Percentiles rank a stretch among this genome's conserved stretches.
These are phyloP conservation scores for Jackrogersella multiformis DNA, from an alignment of 495 filamentous ascomycete genomes.

Conservation along the genomic window DNA sequence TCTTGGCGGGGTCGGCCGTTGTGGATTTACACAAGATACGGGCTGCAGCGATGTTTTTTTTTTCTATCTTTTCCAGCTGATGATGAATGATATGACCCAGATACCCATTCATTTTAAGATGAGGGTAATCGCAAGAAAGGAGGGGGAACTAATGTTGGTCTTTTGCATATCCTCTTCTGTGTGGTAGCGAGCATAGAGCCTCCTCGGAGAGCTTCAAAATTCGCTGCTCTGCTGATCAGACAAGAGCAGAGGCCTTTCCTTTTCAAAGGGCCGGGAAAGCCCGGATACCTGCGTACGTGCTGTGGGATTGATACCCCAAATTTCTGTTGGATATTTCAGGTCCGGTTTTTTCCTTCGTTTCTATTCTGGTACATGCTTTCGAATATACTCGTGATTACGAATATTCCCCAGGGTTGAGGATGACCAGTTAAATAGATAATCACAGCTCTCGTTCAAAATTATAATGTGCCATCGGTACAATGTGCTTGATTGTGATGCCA, in stretches of 20 bases:
- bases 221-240: slow-evolving; percentile 27
- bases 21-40: slow-evolving; percentile 34
- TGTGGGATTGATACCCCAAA: slow-evolving; percentile 40
- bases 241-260: slow-evolving; percentile 32
- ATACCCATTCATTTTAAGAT: slow-evolving; percentile 51
- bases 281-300: slow-evolving; percentile 28
- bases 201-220: neutral
- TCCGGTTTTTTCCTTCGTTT: slow-evolving; percentile 32
- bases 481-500: neutral
- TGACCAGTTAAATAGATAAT: slow-evolving; percentile 30
- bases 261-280: neutral
- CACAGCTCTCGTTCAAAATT: slow-evolving; percentile 32
- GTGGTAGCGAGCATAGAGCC: slow-evolving; percentile 13
- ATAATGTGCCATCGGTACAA: neutral
- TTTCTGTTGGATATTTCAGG: slow-evolving; percentile 23
- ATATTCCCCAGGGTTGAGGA: slow-evolving; percentile 3
- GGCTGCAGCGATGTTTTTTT: slow-evolving; percentile 31
- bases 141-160: slow-evolving; percentile 40
- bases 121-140: slow-evolving; percentile 48
- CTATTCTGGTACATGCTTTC: slow-evolving; percentile 38
- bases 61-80: slow-evolving; percentile 40
- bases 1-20: slow-evolving; percentile 19
- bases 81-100: slow-evolving; percentile 44
- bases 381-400: slow-evolving; percentile 26
- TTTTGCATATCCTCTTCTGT: slow-evolving; percentile 32